These are phyloP conservation scores for Styphnolobium japonicum DNA, from an alignment of 306 rosid species.

Conservation along the genomic window DNA sequence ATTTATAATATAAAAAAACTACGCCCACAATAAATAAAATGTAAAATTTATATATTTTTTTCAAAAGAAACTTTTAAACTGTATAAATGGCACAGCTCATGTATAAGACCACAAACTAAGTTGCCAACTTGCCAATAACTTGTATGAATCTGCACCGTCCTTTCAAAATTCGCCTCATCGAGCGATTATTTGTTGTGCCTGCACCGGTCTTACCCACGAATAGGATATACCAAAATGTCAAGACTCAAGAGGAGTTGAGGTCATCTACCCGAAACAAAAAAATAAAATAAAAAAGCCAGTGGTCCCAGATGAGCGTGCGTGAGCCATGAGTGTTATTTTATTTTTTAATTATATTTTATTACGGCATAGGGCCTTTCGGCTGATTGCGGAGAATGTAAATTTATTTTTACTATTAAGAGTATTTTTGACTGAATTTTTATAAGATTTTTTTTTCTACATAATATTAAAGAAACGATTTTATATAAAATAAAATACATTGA, in stretches of 20 bases:
- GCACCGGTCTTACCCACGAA: not conserved
- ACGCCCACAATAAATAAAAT: too few relatives aligned
- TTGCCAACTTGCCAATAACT: not conserved
- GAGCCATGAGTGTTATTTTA: not conserved
- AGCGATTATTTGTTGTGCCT: not conserved
- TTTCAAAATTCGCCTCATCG: not conserved
- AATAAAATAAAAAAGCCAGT: not conserved
- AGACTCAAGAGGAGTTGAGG: not conserved
- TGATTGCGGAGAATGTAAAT: too few relatives aligned
- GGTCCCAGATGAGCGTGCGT: slow-evolving; percentile 20
- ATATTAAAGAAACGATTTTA: too few relatives aligned
- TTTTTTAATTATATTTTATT: not conserved
- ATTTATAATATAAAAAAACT: too few relatives aligned
- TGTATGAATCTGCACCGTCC: not conserved
- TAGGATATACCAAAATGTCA: not conserved
- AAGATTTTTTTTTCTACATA: too few relatives aligned
- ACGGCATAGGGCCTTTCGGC: not conserved
- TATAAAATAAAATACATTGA: too few relatives aligned
- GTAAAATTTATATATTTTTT: too few relatives aligned
- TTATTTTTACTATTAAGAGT: too few relatives aligned
- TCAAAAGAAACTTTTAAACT: too few relatives aligned
- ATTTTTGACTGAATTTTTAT: too few relatives aligned
- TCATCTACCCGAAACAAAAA: not conserved
- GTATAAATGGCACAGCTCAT: too few relatives aligned
- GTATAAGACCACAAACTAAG: too few relatives aligned